Evolutionary conservation across 2,329 filamentous ascomycete species (phyloP), one percentile per base, ranked within the genome.

Genomic region (Aphanocladium album): DNA sequence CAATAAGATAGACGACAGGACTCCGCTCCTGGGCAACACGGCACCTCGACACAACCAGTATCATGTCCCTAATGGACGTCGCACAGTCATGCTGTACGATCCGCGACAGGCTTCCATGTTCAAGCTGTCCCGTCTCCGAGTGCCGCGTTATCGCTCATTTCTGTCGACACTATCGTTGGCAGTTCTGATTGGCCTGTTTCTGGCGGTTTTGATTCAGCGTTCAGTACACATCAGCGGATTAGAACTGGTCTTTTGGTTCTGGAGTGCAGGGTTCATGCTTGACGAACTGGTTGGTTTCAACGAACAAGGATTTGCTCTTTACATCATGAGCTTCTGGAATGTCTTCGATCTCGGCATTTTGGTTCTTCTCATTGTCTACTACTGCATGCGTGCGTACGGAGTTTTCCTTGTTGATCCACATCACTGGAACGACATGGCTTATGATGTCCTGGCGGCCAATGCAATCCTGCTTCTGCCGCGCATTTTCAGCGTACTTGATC

Each of bases 271-370:
- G 0, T 97, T 96, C 74, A 96, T 97, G 91, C 84, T 97, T 35
- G 93, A 97, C 69, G 93, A 97, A 74, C 83, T 98, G 23, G 92
- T 97, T 19, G 93, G 93, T 12, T 97, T 97, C 79, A 96, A 93
- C 66, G 93, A 98, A 73, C 92, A 97, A 74, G 93, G 93, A 2
- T 97, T 97, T 72, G 93, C 92, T 41, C 83, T 98, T 33, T 98
- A 97, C 75, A 91, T 97, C 69, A 93, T 97, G 87, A 96, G 91
- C 72, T 95, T 97, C 73, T 97, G 93, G 93, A 97, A 97, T 73
- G 86, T 93, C 41, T 96, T 97, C 73, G 93, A 97, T 70, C 79
- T 97, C 41, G 93, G 93, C 9, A 97, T 97, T 57, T 77, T 97
- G 57, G 77, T 96, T 25, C 79, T 97, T 63, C 85, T 97, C 67